Evolutionary conservation across 306 rosid species (phyloP).

Genomic region (cucumber (Cucumis sativus)): DNA sequence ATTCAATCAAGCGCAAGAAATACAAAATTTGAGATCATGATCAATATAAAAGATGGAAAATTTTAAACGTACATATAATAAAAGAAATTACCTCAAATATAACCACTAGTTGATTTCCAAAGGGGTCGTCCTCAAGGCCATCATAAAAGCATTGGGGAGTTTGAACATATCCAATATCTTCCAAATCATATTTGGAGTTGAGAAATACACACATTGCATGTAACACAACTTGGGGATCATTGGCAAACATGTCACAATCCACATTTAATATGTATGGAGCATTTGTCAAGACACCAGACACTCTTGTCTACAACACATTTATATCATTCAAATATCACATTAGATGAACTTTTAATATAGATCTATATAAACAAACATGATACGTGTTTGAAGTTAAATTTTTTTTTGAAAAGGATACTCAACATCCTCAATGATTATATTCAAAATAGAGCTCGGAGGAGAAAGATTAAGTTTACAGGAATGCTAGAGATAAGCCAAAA

Average conservation of each 20-base stretch:
- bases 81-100: constrained; percentile 3
- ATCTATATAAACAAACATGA: too few species aligned
- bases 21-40: too few species aligned
- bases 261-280: constrained; percentile 57
- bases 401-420: too few species aligned
- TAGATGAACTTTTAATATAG: too few species aligned
- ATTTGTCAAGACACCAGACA: constrained; percentile 60
- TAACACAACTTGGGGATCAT: constrained; percentile 30
- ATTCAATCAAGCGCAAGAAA: too few species aligned
- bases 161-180: constrained; percentile 58
- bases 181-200: constrained; percentile 17
- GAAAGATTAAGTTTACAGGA: too few species aligned
- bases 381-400: too few species aligned
- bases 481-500: too few species aligned
- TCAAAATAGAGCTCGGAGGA: too few species aligned
- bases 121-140: constrained; percentile 49
- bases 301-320: constrained; percentile 30
- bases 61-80: not conserved
- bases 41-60: too few species aligned
- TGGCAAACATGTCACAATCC: constrained; percentile 69
- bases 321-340: not conserved
- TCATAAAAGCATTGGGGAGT: constrained; percentile 37
- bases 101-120: constrained; percentile 40
- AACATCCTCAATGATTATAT: too few species aligned
- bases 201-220: constrained; percentile 50